Base-by-base conservation (phyloP, 129 eudicot species). In the Gnaphalium uliginosum region DNA sequence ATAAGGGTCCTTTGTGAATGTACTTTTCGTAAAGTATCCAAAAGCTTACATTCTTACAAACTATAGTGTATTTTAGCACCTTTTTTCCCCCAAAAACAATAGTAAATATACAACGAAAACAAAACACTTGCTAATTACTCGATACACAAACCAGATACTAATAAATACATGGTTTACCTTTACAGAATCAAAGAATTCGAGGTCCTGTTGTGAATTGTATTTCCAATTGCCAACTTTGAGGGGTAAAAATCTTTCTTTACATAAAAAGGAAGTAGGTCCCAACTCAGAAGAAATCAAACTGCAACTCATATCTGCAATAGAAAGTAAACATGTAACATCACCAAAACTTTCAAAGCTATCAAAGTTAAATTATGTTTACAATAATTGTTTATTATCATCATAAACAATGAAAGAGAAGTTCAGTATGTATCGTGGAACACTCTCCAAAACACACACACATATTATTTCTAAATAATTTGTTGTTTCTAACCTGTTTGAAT, bases 261-360 rank as follows among this genome's bases (percentile, higher is more conserved):
- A 76, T 73, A 67, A 32, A 13, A 83, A 61, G 35, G 84, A 71
- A 39, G 73, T 73, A 33, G 78, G 29, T 53, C 77, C 81, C 25
- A 85, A 78, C 77, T 78, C 85, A 30, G 86, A 68, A 30, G 75
- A 68, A 63, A 81, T 29, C 71, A 79, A 80, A 61, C 82, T 82
- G 81, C 78, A 75, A 76, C 82, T 75, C 93, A 88, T 88, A 67
- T 78, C 93, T 81, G 85, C 56, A 54, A 35, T 15, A 70, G 75
- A 68, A 68, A 58, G 72, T 43, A 73, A 27, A 65, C 26, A 63
- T 26, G 39, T 32, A 48, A 53, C 65, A 81, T 75, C 13, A 61
- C 22, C 11, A n/a, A 50, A 0, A 5, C 23, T 39, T 39, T 39
- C 46, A 39, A 35, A 39, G 46, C 46, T 39, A 39, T 39, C 14